Base-by-base conservation (phyloP, 345 rosid species). In the Conringia planisiliqua region DNA sequence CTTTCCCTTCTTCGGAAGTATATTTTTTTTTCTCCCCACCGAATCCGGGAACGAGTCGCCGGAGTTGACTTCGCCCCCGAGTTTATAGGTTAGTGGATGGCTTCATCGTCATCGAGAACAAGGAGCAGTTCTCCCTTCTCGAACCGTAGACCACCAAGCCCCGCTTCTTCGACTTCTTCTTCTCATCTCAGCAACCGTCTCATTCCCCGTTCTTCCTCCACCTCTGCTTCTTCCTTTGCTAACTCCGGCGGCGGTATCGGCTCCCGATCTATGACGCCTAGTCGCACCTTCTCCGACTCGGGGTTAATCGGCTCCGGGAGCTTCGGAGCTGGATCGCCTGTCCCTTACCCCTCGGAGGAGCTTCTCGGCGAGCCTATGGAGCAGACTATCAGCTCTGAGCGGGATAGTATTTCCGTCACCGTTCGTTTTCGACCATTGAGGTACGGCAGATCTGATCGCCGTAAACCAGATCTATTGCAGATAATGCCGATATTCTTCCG, bases 391-490 rank as follows among this genome's bases (percentile, higher is more conserved):
- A 85, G 82, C 80, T 82, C 91, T 11, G 92, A 88, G 58, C 85
- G 89, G 10, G 98, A 96, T 75, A 96, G 97, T 71, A 92, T 96
- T 36, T 92, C 96, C 57, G 99, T 96, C 62, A 92, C 99, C 78
- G 89, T 96, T 82, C 93, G 99, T 65, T 96, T 96, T 76, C 70
- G 98, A 66, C 98, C 99, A 52, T 56, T 96, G 87, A 96, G 96
- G 99, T 96, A 84, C 68, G 22, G 24, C 60, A 55, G 79, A 70
- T 77, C 80, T 77, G 76, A 77, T 70, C 66, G 44, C 43, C 58
- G 3, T 43, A 4, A 2, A 42, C 44, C 80, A 82, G 91, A 95
- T 90, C 94, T 88, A 57, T 24, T 72, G 26, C 13, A 55, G 27
- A 32, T 51, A 33, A 27, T 50, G 42, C 44, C 55, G 44, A 9